phyloP scores from a whole-genome alignment of 257 asterid species.

The Rauvolfia tetraphylla region DNA sequence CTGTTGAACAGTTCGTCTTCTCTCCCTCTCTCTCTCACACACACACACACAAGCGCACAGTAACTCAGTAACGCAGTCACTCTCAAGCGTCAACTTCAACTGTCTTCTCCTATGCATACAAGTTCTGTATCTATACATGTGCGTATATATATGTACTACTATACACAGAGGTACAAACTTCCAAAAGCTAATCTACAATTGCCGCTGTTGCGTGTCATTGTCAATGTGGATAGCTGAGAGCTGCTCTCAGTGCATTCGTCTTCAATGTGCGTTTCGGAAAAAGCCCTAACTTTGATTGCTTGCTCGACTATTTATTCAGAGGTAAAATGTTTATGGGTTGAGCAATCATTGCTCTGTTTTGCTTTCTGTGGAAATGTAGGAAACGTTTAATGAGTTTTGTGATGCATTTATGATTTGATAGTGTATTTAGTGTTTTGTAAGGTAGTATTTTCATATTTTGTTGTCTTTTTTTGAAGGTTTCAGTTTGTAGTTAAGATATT shows the following conservation, averaged over 20 bases:
- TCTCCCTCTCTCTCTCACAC: background rate
- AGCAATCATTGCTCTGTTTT: background rate
- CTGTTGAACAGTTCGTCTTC: background rate
- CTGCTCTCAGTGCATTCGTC: constrained; percentile 1
- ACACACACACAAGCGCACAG: constrained; percentile 4
- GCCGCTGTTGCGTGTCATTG: constrained; percentile 9
- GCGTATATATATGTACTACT: background rate
- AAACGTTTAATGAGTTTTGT: background rate
- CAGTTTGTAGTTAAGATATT: background rate
- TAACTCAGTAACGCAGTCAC: constrained; percentile 6
- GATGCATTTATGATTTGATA: constrained; percentile 2
- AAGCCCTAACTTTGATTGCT: constrained; percentile 5
- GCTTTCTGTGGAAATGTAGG: constrained; percentile 1
- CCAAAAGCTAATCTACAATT: constrained; percentile 21
- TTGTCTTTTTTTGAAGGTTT: constrained; percentile 10
- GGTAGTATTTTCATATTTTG: constrained; percentile 1
- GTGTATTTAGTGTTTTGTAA: background rate
- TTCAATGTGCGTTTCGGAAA: constrained; percentile 16
- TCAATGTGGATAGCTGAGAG: constrained; percentile 10
- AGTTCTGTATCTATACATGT: background rate
- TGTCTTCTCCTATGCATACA: background rate
- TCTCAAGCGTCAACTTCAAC: constrained; percentile 11
- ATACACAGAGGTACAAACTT: background rate
- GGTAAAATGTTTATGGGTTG: constrained; percentile 7
- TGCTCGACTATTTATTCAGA: background rate